Evolutionary conservation across 2,329 filamentous ascomycete genomes (phyloP).

Genomic region (Ophiostoma novo-ulmi): DNA sequence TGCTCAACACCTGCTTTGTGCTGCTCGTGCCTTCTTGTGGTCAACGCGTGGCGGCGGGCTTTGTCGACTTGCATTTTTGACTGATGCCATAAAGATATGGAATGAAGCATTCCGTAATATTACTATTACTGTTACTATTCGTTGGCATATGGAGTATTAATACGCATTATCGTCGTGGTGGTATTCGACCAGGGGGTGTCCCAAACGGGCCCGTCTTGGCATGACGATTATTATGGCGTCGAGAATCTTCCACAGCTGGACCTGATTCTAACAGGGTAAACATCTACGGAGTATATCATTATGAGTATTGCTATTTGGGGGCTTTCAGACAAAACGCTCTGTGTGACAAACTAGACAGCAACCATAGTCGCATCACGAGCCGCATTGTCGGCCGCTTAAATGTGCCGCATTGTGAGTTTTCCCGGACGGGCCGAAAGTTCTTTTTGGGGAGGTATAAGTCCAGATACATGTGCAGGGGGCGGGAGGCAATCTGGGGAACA

Average conservation of each 20-base stretch:
- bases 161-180: neutral
- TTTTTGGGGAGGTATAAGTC: neutral
- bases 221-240: constrained; percentile 14
- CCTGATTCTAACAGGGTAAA: neutral
- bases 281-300: too few relatives aligned
- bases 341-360: neutral
- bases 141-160: neutral
- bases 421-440: neutral
- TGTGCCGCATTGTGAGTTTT: neutral
- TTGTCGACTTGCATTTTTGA: neutral
- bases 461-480: neutral
- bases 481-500: neutral
- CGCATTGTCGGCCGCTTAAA: neutral
- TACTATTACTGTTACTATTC: neutral
- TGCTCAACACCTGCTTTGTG: neutral
- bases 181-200: neutral
- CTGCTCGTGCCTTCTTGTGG: neutral
- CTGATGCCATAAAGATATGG: neutral
- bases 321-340: neutral
- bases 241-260: constrained; percentile 14
- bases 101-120: neutral
- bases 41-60: neutral
- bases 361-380: neutral
- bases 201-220: constrained; percentile 7
- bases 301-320: too few relatives aligned